Evolutionary conservation across 2,329 filamentous ascomycete genomes (phyloP).

Genomic region (Sordariomycetes sp.): DNA sequence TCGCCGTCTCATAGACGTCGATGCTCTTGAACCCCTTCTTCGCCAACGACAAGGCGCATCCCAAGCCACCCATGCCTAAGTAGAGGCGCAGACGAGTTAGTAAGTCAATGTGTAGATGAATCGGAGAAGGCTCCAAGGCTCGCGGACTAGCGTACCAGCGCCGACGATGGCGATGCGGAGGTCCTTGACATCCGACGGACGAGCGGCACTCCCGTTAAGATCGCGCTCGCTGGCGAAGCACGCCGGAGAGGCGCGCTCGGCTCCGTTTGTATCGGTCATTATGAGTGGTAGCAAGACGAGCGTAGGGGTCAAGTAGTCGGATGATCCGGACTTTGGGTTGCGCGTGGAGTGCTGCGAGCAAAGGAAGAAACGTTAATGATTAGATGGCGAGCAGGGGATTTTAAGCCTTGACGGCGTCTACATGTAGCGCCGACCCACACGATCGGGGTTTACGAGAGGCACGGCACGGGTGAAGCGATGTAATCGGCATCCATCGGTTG

Average conservation of each 20-base stretch:
- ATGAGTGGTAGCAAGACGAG: not conserved
- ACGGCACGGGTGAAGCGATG: not conserved
- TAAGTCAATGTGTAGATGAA: not conserved
- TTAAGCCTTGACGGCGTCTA: not conserved
- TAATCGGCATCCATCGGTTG: not conserved
- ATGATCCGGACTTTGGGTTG: not conserved
- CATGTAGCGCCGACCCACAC: not conserved
- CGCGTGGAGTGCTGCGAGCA: not conserved
- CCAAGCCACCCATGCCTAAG: constrained; percentile 66
- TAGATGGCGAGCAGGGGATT: not conserved
- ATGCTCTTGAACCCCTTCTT: constrained; percentile 65
- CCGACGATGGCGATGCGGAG: constrained; percentile 36
- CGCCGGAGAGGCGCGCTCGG: constrained; percentile 4
- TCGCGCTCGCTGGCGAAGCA: constrained; percentile 4
- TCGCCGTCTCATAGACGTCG: constrained; percentile 60
- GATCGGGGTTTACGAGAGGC: not conserved
- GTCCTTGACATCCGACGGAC: constrained; percentile 8
- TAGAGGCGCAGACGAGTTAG: not conserved
- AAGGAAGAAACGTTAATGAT: not conserved
- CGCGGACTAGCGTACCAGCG: constrained; percentile 24
- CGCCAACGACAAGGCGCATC: constrained; percentile 58
- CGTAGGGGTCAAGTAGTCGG: not conserved
- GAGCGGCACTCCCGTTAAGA: not conserved
- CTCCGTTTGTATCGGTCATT: constrained; percentile 6
- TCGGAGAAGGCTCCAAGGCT: not conserved